phyloP scores from a whole-genome alignment of 768 basidiomycete species.

The Tylopilus subfusipes region DNA sequence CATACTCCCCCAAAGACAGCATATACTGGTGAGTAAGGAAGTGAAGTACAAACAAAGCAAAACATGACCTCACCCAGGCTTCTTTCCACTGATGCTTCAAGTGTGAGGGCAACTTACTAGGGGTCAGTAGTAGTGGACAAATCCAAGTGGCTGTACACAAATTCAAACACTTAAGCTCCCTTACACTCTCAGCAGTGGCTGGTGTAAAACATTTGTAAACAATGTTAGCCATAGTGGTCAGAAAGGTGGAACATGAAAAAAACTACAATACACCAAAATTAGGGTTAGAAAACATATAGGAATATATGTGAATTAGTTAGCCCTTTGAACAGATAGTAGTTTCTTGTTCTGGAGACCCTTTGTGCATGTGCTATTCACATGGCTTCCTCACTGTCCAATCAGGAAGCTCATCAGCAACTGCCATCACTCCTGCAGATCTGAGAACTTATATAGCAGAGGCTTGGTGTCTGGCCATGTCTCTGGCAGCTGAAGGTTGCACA shows the following conservation, averaged over 20 bases:
- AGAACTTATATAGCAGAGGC: neutral
- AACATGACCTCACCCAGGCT: too few species aligned
- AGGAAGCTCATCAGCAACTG: neutral
- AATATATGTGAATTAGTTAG: neutral
- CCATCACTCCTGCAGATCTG: neutral
- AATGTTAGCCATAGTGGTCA: neutral
- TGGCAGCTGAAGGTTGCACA: neutral
- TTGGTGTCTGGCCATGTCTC: neutral
- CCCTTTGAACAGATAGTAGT: neutral
- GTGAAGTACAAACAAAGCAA: too few species aligned
- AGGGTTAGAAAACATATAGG: neutral
- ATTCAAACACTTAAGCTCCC: too few species aligned
- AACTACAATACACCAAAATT: neutral
- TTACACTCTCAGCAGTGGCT: too few species aligned
- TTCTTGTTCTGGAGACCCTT: neutral
- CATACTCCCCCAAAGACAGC: too few species aligned
- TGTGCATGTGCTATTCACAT: neutral
- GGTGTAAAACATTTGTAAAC: too few species aligned
- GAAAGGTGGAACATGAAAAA: neutral
- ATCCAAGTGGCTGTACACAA: too few species aligned
- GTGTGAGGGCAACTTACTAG: too few species aligned
- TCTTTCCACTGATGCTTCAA: too few species aligned
- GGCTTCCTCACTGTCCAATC: neutral
- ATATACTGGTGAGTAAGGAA: too few species aligned
- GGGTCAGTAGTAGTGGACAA: too few species aligned